These are phyloP conservation scores for Boletus subparvulus DNA, from an alignment of 768 basidiomycete species.

Conservation along the genomic window DNA sequence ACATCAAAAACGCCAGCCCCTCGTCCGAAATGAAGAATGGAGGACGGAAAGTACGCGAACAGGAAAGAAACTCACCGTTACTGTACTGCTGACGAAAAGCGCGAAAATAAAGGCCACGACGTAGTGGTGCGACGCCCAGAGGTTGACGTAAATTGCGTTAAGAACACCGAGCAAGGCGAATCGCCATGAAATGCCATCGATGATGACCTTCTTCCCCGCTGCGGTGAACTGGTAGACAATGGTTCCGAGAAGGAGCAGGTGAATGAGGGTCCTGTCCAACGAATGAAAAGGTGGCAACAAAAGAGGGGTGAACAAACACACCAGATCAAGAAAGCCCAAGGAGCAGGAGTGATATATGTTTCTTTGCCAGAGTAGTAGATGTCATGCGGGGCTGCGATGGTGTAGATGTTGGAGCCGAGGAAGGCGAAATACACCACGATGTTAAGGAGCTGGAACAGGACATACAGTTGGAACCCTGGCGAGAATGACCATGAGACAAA, in stretches of 20 bases:
- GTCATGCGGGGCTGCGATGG: conserved; percentile 70
- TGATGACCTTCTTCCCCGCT: conserved; percentile 68
- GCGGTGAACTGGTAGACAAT: conserved; percentile 89
- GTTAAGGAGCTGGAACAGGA: conserved; percentile 59
- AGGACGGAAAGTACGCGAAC: conserved; percentile 1
- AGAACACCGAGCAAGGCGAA: conserved; percentile 86
- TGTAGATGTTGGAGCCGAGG: conserved; percentile 89
- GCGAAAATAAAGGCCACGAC: conserved; percentile 82
- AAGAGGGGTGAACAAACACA: conserved; percentile 29
- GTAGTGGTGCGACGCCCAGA: conserved; percentile 81
- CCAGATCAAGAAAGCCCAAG: conserved; percentile 93
- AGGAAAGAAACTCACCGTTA: conserved; percentile 38
- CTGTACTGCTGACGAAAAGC: conserved; percentile 79
- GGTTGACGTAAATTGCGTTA: conserved; percentile 85
- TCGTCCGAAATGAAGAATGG: conserved; percentile 15
- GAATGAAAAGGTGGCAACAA: conserved; percentile 10
- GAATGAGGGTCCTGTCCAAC: conserved; percentile 71
- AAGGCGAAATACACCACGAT: conserved; percentile 81
- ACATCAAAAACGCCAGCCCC: conserved; percentile 1
- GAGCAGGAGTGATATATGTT: conserved; percentile 93
- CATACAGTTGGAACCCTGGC: background rate
- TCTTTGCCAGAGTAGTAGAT: conserved; percentile 74
- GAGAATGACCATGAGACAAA: conserved; percentile 21
- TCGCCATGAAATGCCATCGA: conserved; percentile 89
- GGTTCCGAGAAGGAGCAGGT: conserved; percentile 86